Percentiles rank a stretch among this genome's conserved stretches.
These are phyloP conservation scores for Streptanthus diversifolius DNA, from an alignment of 345 rosid species.

Conservation along the genomic window DNA sequence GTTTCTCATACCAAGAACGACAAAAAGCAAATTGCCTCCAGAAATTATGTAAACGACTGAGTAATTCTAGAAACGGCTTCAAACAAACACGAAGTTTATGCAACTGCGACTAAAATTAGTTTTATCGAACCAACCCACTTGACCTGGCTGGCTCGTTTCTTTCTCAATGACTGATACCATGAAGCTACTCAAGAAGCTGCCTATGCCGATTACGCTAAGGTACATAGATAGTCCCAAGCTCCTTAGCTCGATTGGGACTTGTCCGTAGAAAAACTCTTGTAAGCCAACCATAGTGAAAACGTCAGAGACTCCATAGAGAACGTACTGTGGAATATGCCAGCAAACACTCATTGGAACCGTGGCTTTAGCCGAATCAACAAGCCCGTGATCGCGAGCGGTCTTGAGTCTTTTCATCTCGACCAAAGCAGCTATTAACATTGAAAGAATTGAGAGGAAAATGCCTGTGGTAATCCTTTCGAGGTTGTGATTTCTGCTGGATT, in stretches of 20 bases:
- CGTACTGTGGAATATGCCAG: constrained; percentile 39
- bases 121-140: constrained; percentile 35
- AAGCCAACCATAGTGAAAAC: constrained; percentile 17
- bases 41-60: not conserved
- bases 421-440: constrained; percentile 40
- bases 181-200: constrained; percentile 41
- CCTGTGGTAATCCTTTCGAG: constrained; percentile 43
- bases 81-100: not conserved
- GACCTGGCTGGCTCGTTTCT: constrained; percentile 23
- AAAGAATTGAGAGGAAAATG: constrained; percentile 27
- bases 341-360: constrained; percentile 36
- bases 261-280: constrained; percentile 2
- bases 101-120: not conserved
- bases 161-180: constrained; percentile 33
- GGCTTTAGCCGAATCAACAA: constrained; percentile 17
- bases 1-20: not conserved
- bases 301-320: constrained; percentile 31
- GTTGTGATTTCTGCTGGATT: constrained; percentile 38
- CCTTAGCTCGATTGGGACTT: not conserved
- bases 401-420: constrained; percentile 39
- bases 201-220: constrained; percentile 27
- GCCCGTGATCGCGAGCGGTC: constrained; percentile 26
- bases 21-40: not conserved
- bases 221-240: not conserved
- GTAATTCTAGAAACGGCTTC: not conserved